phyloP scores from a whole-genome alignment of 257 asterid species.

The Gentiana dahurica region DNA sequence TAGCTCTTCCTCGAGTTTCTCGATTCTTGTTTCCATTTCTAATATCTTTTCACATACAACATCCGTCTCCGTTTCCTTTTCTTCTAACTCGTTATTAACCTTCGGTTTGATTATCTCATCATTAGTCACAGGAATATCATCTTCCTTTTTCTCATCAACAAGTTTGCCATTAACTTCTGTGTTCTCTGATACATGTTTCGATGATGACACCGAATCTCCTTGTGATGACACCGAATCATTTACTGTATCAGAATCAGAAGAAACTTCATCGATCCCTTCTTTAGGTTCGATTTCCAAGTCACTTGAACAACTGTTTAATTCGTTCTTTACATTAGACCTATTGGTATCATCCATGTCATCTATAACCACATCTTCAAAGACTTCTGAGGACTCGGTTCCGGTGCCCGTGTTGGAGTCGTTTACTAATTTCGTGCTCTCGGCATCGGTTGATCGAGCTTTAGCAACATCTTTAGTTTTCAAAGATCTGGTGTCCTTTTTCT shows the following conservation, averaged over 20 bases:
- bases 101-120: slow-evolving; percentile 33
- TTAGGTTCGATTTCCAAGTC: slow-evolving; percentile 43
- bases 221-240: slow-evolving; percentile 64
- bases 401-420: slow-evolving; percentile 27
- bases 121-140: slow-evolving; percentile 37
- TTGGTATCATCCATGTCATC: slow-evolving; percentile 41
- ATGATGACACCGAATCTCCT: slow-evolving; percentile 44
- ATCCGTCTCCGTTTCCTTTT: slow-evolving; percentile 14
- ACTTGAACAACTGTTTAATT: slow-evolving; percentile 26
- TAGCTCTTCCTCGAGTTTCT: slow-evolving; percentile 71
- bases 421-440: slow-evolving; percentile 19
- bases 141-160: slow-evolving; percentile 34
- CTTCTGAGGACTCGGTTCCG: slow-evolving; percentile 43
- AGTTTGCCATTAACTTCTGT: slow-evolving; percentile 37
- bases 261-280: slow-evolving; percentile 43
- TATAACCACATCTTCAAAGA: slow-evolving; percentile 38
- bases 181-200: slow-evolving; percentile 47
- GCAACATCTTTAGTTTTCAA: slow-evolving; percentile 41
- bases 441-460: slow-evolving; percentile 32
- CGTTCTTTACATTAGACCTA: slow-evolving; percentile 36
- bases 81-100: slow-evolving; percentile 31
- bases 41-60: slow-evolving; percentile 35
- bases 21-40: slow-evolving; percentile 80
- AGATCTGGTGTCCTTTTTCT: slow-evolving; percentile 34
- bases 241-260: slow-evolving; percentile 65